These are phyloP conservation scores for Amborella trichopoda DNA, from an alignment of 164 flowering plant species.

Conservation along the genomic window DNA sequence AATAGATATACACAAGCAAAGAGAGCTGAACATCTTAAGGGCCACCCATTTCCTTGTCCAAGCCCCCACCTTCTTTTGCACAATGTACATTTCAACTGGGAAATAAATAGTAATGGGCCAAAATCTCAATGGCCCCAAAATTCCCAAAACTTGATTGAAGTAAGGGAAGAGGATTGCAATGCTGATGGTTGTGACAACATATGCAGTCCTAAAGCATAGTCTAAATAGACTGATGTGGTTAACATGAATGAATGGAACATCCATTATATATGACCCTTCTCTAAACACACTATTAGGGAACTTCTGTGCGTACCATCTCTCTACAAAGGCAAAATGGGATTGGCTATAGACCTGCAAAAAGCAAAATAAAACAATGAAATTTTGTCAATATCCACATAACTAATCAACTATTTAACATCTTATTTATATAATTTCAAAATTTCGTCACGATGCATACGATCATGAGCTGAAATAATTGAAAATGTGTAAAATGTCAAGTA, in stretches of 20 bases:
- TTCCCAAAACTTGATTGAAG: slow-evolving; percentile 56
- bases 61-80: slow-evolving; percentile 26
- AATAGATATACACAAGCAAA: slow-evolving; percentile 23
- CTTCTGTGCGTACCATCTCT: slow-evolving; percentile 22
- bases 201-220: slow-evolving; percentile 36
- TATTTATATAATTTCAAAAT: too few relatives aligned
- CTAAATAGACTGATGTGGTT: slow-evolving; percentile 25
- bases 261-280: slow-evolving; percentile 12
- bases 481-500: too few relatives aligned
- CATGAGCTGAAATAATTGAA: too few relatives aligned
- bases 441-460: too few relatives aligned
- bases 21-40: slow-evolving; percentile 23
- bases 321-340: slow-evolving; percentile 40
- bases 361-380: slow-evolving; percentile 1
- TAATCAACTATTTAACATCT: too few relatives aligned
- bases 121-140: slow-evolving; percentile 39
- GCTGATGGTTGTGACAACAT: slow-evolving; percentile 33
- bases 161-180: slow-evolving; percentile 52
- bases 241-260: slow-evolving; percentile 24
- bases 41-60: slow-evolving; percentile 46
- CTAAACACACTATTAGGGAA: slow-evolving; percentile 31
- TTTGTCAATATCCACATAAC: too few relatives aligned
- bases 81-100: slow-evolving; percentile 61
- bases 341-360: slow-evolving; percentile 40
- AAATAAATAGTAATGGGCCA: slow-evolving; percentile 66